Percentiles rank a stretch among this genome's conserved stretches.
phyloP scores from a whole-genome alignment of 257 asterid genomes.

The Marsdenia floribunda region DNA sequence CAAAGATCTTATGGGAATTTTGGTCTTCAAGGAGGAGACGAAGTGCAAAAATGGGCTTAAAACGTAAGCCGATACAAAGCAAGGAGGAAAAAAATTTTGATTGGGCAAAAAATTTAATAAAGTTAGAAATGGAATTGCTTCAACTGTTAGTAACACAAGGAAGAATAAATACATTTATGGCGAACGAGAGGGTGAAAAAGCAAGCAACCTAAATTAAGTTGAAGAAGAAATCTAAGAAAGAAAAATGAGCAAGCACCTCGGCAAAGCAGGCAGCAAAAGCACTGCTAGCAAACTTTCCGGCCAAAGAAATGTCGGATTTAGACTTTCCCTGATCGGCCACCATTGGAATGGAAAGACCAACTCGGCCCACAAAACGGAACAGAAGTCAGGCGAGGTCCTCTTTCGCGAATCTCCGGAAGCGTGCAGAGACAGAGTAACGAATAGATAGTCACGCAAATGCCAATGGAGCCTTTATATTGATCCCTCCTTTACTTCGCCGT shows the following conservation, averaged over 20 bases:
- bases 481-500: background rate
- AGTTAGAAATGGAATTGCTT: background rate
- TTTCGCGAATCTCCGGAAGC: slow-evolving; percentile 14
- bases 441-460: slow-evolving; percentile 1
- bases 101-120: background rate
- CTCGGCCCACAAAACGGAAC: background rate
- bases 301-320: slow-evolving; percentile 74
- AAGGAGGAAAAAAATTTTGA: background rate
- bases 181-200: background rate
- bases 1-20: background rate
- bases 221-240: background rate
- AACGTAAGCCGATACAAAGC: background rate
- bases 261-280: slow-evolving; percentile 97
- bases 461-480: background rate
- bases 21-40: background rate
- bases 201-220: background rate
- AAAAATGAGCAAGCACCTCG: slow-evolving; percentile 43
- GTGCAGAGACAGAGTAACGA: slow-evolving; percentile 1
- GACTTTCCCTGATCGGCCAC: slow-evolving; percentile 69
- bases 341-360: background rate
- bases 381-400: background rate
- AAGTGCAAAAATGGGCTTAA: background rate
- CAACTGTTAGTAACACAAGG: background rate
- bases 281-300: slow-evolving; percentile 77
- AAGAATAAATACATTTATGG: background rate